Evolutionary conservation across 345 rosid species (phyloP).

Genomic region (Linum lewisii): DNA sequence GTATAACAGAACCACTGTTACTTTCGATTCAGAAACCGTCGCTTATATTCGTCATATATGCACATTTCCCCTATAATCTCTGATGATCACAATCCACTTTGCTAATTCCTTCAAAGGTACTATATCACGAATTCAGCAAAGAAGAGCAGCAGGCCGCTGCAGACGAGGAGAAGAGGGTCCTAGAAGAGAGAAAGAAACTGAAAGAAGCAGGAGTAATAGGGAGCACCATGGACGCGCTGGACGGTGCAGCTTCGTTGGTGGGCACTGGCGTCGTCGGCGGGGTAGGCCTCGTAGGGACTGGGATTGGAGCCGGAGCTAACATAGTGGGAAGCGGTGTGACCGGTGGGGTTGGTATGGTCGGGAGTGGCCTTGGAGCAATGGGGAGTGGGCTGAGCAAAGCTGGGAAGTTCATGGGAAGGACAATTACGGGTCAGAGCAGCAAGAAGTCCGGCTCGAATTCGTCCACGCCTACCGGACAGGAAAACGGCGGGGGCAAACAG

Average conservation of each 20-base stretch:
- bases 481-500: slow-evolving; percentile 54
- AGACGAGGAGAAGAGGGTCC: slow-evolving; percentile 75
- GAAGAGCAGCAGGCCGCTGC: slow-evolving; percentile 82
- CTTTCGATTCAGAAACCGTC: too few relatives aligned
- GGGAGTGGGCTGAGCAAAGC: slow-evolving; percentile 82
- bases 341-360: slow-evolving; percentile 35
- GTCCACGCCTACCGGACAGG: slow-evolving; percentile 63
- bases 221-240: slow-evolving; percentile 80
- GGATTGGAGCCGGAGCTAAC: slow-evolving; percentile 68
- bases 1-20: too few relatives aligned
- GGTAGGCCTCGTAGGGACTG: slow-evolving; percentile 65
- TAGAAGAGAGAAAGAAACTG: slow-evolving; percentile 71
- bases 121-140: slow-evolving; percentile 59
- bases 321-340: slow-evolving; percentile 39
- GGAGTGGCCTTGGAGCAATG: slow-evolving; percentile 63
- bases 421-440: slow-evolving; percentile 66
- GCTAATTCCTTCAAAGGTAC: slow-evolving; percentile 25
- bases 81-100: too few relatives aligned
- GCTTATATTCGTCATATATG: too few relatives aligned
- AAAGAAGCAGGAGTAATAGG: slow-evolving; percentile 92
- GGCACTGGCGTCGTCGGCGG: slow-evolving; percentile 55
- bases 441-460: slow-evolving; percentile 44
- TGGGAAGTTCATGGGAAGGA: slow-evolving; percentile 79
- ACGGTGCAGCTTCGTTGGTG: slow-evolving; percentile 52
- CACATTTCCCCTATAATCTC: too few relatives aligned